A percentile compares a stretch with the other conserved stretches of the same genome.
Conservation (phyloP, 2,329 filamentous ascomycete genomes). For the Pseudopithomyces chartarum region DNA sequence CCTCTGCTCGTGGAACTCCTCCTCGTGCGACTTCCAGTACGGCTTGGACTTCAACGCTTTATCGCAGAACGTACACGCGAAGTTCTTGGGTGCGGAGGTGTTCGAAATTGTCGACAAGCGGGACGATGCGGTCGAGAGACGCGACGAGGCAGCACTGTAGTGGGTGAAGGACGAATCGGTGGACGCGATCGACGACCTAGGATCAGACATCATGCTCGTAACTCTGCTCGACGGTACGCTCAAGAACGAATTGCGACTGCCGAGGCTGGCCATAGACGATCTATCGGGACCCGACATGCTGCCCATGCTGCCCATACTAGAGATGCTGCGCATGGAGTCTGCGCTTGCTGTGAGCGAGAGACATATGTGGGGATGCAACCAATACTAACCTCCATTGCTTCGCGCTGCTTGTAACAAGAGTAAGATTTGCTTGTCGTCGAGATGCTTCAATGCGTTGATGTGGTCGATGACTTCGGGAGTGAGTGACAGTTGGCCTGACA, state of each 20-base stretch:
- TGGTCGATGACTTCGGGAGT: constrained; percentile 45
- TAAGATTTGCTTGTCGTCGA: constrained; percentile 47
- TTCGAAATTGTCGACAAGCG: constrained; percentile 43
- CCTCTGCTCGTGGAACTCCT: constrained; percentile 71
- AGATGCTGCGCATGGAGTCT: constrained; percentile 40
- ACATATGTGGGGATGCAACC: constrained; percentile 10
- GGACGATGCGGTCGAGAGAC: constrained; percentile 44
- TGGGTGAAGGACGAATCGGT: constrained; percentile 46
- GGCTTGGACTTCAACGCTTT: constrained; percentile 71
- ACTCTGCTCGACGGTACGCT: constrained; percentile 46
- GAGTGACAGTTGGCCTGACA: constrained; percentile 38
- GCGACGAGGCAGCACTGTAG: constrained; percentile 43
- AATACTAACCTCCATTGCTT: constrained; percentile 40
- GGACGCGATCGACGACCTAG: constrained; percentile 43
- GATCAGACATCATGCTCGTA: constrained; percentile 44
- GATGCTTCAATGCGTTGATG: constrained; percentile 47
- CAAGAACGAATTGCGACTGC: constrained; percentile 43
- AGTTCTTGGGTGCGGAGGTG: constrained; percentile 44
- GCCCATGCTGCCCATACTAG: constrained; percentile 22
- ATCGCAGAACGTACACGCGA: constrained; percentile 58
- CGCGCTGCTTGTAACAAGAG: constrained; percentile 44
- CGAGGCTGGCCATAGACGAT: constrained; percentile 44
- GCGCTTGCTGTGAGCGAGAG: constrained; percentile 25
- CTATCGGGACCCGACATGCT: constrained; percentile 34
- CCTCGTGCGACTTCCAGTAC: constrained; percentile 73